Evolutionary conservation across 1,139 yeast genomes (phyloP).

Genomic region (Blastobotrys serpentis): DNA sequence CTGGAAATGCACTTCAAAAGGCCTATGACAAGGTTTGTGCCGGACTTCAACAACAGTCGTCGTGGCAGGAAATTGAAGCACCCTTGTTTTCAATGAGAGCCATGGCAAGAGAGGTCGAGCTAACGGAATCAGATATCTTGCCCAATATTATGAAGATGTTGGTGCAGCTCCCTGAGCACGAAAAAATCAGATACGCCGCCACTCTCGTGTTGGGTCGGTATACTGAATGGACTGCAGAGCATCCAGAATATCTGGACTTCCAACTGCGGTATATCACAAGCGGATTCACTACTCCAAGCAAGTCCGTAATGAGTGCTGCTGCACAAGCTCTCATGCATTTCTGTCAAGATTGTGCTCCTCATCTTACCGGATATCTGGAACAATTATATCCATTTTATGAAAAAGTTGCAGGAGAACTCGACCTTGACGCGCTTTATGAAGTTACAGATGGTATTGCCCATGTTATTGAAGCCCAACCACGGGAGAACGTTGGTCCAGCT

Average conservation of each 20-base stretch:
- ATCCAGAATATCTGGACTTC: conserved; percentile 76
- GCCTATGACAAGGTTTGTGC: conserved; percentile 50
- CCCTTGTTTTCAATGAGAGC: conserved; percentile 87
- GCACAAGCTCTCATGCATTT: conserved; percentile 93
- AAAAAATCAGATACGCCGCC: conserved; percentile 86
- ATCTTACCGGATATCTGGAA: conserved; percentile 66
- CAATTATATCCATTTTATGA: conserved; percentile 76
- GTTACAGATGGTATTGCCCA: conserved; percentile 89
- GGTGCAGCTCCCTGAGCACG: conserved; percentile 76
- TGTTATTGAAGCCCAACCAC: conserved; percentile 61
- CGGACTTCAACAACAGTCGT: conserved; percentile 25
- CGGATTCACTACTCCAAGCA: conserved; percentile 57
- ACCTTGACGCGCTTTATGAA: conserved; percentile 69
- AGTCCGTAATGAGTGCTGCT: conserved; percentile 70
- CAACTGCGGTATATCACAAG: conserved; percentile 81
- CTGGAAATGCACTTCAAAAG: conserved; percentile 60
- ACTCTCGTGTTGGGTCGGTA: conserved; percentile 91
- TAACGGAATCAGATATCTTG: conserved; percentile 62
- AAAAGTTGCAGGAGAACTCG: conserved; percentile 56
- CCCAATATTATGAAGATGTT: conserved; percentile 76
- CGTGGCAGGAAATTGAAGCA: conserved; percentile 90
- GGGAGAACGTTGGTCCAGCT: conserved; percentile 42
- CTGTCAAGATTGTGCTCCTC: conserved; percentile 81
- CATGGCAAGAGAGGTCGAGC: conserved; percentile 88
- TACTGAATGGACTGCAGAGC: conserved; percentile 90